Conservation (phyloP, 495 filamentous ascomycete genomes). For the Amphirosellinia nigrospora region DNA sequence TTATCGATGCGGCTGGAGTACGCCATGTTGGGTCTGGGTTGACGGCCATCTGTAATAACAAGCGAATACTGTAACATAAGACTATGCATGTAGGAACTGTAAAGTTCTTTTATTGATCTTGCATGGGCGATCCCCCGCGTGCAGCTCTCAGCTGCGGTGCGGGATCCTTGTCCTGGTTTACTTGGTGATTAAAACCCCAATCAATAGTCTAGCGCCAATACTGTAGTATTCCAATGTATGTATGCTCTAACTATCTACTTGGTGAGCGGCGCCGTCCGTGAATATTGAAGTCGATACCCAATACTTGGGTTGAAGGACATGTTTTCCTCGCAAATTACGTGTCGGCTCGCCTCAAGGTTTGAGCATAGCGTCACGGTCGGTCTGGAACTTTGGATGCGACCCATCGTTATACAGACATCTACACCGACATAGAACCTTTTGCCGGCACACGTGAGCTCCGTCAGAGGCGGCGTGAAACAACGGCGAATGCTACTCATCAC, state of each 20-base stretch:
- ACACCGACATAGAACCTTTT: background rate
- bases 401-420: too few species aligned
- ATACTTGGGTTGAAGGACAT: too few species aligned
- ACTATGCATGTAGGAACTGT: background rate
- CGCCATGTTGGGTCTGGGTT: background rate
- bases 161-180: conserved; percentile 5
- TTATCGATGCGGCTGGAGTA: background rate
- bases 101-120: conserved; percentile 5
- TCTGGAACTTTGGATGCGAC: background rate
- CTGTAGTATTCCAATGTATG: too few species aligned
- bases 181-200: background rate
- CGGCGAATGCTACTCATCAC: conserved; percentile 17
- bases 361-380: background rate
- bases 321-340: too few species aligned
- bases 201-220: too few species aligned
- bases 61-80: conserved; percentile 18
- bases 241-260: too few species aligned
- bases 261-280: too few species aligned
- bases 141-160: conserved; percentile 9
- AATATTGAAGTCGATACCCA: too few species aligned
- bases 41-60: conserved; percentile 16
- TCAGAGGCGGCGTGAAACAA: conserved; percentile 14
- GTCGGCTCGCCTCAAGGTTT: background rate
- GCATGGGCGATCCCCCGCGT: conserved; percentile 26
- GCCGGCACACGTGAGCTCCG: background rate